Evolutionary conservation across 1,139 yeast genomes (phyloP).

Genomic region (Hyphopichia wangnamkhiaoensis): DNA sequence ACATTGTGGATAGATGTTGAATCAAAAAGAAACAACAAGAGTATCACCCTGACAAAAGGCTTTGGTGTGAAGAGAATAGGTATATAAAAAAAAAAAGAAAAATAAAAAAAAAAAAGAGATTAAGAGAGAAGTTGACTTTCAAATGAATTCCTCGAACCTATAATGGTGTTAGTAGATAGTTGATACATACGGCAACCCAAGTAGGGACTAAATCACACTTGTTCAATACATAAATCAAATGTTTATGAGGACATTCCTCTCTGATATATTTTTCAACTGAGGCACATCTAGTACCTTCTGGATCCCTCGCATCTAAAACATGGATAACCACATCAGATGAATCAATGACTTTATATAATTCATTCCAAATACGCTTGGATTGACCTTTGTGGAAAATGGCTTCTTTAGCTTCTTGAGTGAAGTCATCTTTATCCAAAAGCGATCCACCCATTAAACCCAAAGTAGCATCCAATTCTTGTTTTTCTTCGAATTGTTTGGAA

Average conservation of each 20-base stretch:
- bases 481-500: conserved; percentile 65
- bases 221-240: conserved; percentile 89
- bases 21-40: conserved; percentile 19
- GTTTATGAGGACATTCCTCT: conserved; percentile 96
- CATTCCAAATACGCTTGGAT: conserved; percentile 98
- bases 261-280: conserved; percentile 90
- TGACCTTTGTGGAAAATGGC: conserved; percentile 96
- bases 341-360: conserved; percentile 92
- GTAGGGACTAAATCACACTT: conserved; percentile 98
- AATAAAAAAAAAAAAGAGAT: conserved; percentile 6
- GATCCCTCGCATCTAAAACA: conserved; percentile 96
- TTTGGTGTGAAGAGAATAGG: conserved; percentile 39
- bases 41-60: conserved; percentile 73
- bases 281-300: conserved; percentile 91
- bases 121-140: conserved; percentile 9
- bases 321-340: conserved; percentile 95
- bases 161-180: conserved; percentile 6
- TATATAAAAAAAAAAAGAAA: conserved; percentile 14
- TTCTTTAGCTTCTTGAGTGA: conserved; percentile 88
- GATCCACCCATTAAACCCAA: conserved; percentile 77
- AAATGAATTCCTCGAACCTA: background rate
- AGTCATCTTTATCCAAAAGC: conserved; percentile 70
- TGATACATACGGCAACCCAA: conserved; percentile 96
- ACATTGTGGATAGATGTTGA: conserved; percentile 35
- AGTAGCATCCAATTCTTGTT: conserved; percentile 71